Conservation (phyloP, 257 asterid genomes). For the Fraxinus excelsior region DNA sequence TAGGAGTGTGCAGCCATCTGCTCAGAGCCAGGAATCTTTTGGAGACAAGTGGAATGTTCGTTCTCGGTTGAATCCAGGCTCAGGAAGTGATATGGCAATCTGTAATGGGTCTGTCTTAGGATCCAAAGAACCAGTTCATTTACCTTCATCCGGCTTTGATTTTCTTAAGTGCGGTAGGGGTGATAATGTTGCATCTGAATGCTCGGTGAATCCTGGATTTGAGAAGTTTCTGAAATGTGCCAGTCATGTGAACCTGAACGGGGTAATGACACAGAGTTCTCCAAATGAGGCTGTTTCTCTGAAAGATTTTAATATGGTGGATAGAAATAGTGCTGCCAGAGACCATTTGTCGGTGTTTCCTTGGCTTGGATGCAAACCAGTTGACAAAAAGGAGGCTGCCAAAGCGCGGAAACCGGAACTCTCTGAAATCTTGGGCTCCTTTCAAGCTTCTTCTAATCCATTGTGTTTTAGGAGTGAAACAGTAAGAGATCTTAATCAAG, state of each 20-base stretch:
- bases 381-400: slow-evolving; percentile 23
- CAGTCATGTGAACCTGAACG: slow-evolving; percentile 60
- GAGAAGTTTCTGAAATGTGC: slow-evolving; percentile 36
- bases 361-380: slow-evolving; percentile 68
- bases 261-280: slow-evolving; percentile 40
- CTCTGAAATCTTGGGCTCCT: too few species aligned
- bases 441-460: too few species aligned
- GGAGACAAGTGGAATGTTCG: slow-evolving; percentile 54
- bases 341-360: slow-evolving; percentile 47
- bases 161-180: slow-evolving; percentile 39
- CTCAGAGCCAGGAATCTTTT: slow-evolving; percentile 40
- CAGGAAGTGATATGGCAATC: slow-evolving; percentile 27
- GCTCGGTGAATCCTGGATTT: slow-evolving; percentile 30
- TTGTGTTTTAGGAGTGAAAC: too few species aligned
- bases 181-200: slow-evolving; percentile 36
- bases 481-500: too few species aligned
- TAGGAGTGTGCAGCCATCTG: slow-evolving; percentile 36
- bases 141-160: slow-evolving; percentile 38
- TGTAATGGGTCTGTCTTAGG: slow-evolving; percentile 59
- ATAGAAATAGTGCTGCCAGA: slow-evolving; percentile 39
- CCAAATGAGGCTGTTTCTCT: slow-evolving; percentile 35
- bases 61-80: slow-evolving; percentile 37
- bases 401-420: slow-evolving; percentile 20
- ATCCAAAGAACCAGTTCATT: slow-evolving; percentile 42
- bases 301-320: slow-evolving; percentile 40